Evolutionary conservation across 305 asterid genomes (phyloP).

Genomic region (Solanum hybrid): DNA sequence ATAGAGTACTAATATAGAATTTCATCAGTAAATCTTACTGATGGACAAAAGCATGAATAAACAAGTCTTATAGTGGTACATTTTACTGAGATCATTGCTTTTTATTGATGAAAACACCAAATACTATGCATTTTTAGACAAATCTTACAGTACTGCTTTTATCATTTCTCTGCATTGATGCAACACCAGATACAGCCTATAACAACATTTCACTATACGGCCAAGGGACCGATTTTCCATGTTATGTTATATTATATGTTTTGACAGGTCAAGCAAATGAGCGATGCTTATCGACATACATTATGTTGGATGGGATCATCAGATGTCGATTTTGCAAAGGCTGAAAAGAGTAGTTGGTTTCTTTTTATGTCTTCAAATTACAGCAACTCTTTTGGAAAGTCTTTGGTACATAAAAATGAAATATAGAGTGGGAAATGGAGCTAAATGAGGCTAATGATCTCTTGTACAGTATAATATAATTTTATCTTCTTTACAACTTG

Average conservation of each 20-base stretch:
- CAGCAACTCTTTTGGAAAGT: conserved; percentile 1
- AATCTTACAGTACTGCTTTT: background rate
- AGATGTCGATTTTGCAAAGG: background rate
- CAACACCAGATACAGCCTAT: background rate
- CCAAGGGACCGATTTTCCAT: background rate
- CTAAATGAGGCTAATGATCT: background rate
- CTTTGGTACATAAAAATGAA: background rate
- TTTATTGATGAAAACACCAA: background rate
- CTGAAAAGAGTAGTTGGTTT: background rate
- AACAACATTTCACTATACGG: background rate
- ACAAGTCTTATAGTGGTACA: background rate
- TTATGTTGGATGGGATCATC: background rate
- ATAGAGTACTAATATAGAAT: background rate
- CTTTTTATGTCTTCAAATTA: background rate
- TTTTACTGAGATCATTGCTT: background rate
- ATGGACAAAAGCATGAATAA: background rate
- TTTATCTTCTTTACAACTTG: background rate
- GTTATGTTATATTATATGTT: background rate
- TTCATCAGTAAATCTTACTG: background rate
- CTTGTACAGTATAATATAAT: conserved; percentile 6
- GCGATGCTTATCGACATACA: background rate
- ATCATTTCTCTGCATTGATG: background rate
- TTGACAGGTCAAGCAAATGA: background rate
- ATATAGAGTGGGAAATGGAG: conserved; percentile 2
- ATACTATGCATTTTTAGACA: background rate